phyloP scores from a whole-genome alignment of 208 protist species.

The Acanthamoeba lenticulata region DNA sequence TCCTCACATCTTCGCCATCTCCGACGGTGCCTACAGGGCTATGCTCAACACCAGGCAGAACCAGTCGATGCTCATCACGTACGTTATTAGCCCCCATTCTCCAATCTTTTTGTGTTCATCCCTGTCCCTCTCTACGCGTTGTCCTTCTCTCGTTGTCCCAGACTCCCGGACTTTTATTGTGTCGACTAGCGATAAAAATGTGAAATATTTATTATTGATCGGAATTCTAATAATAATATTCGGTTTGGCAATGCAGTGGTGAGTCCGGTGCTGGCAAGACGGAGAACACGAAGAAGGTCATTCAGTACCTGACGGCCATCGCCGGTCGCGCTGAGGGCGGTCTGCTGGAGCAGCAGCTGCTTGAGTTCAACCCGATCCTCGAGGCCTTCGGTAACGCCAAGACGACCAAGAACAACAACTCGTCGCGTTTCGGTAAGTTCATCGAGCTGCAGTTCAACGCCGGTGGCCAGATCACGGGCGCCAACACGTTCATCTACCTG shows the following conservation, averaged over 20 bases:
- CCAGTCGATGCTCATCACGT: conserved; percentile 82
- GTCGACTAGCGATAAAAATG: not conserved
- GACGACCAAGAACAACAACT: conserved; percentile 86
- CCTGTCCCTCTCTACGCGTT: not conserved
- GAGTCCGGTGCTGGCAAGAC: conserved; percentile 87
- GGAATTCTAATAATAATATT: not conserved
- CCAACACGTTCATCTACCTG: conserved; percentile 79
- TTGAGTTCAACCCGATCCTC: conserved; percentile 83
- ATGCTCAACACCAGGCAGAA: conserved; percentile 80
- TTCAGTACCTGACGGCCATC: conserved; percentile 84
- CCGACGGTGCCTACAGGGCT: conserved; percentile 77
- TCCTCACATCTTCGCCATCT: conserved; percentile 82
- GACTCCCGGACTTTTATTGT: not conserved
- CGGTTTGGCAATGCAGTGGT: conserved; percentile 45
- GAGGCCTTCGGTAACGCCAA: conserved; percentile 85
- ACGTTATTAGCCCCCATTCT: not conserved
- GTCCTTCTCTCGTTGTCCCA: not conserved
- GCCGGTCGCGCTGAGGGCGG: conserved; percentile 43
- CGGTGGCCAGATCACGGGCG: conserved; percentile 79
- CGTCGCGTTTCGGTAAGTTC: conserved; percentile 86
- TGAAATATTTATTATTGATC: not conserved
- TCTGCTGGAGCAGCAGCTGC: conserved; percentile 81
- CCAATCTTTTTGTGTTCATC: too few relatives aligned
- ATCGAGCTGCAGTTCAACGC: conserved; percentile 83
- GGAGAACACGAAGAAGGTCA: conserved; percentile 88